Evolutionary conservation across 2,329 filamentous ascomycete genomes (phyloP), one percentile per base, ranked within the genome.

Genomic region (Colletotrichum sp.): DNA sequence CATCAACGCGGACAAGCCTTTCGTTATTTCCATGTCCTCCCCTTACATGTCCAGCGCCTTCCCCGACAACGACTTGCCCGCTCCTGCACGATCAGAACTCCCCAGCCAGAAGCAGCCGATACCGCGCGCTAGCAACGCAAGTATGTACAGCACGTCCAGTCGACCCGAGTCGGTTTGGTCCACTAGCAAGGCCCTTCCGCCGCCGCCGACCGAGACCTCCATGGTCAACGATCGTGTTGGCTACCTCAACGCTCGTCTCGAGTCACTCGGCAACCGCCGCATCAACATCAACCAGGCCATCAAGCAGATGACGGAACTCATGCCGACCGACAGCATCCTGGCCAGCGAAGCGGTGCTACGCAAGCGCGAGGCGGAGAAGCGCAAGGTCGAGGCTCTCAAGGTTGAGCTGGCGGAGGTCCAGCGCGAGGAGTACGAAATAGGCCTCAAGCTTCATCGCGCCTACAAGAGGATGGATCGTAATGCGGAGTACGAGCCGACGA

Each of bases 361-460:
- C 62, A 90, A 89, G 82, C 88, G 91, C 64, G 90, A 91, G 84
- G 80, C 82, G 75, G 88, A 92, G 83, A 92, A 92, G 83, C 85
- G 87, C 55, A 95, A 94, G 82, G 92, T 97, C 1, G 91, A 93
- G 78, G 89, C 87, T 27, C 87, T 96, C 68, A 90, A 90, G 75
- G 85, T 85, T 67, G 94, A 96, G 82, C 88, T 96, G 44, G 90
- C 93, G 5, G 94, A 96, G 77, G 91, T 97, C 30, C 90, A 92
- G 83, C 89, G 92, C 78, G 93, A 96, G 83, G 93, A 96, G 84
- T 94, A 96, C 81, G 94, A 97, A 72, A 85, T 96, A 57, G 95
- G 95, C 2, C 85, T 97, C 80, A 93, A 93, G 83, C 87, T 97
- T 71, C 92, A 95, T 82, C 88, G 94, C 27, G 93, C 94, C 12